These are phyloP conservation scores for Pleurotus ostreatus DNA, from an alignment of 768 basidiomycete species.

Conservation along the genomic window DNA sequence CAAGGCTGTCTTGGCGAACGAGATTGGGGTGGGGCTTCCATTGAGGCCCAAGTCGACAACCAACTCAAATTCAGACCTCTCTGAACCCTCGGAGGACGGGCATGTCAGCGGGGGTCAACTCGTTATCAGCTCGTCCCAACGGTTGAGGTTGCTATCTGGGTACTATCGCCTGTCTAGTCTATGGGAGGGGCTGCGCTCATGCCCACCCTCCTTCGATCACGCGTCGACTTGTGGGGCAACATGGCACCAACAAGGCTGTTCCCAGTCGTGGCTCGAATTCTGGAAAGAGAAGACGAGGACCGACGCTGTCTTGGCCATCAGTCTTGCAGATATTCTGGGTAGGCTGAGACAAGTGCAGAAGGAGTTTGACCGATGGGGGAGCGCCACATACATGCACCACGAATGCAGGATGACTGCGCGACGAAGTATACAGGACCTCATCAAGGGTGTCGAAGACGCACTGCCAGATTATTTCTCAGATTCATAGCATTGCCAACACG, in stretches of 20 bases:
- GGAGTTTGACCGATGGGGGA: slow-evolving; percentile 69
- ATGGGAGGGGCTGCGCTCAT: slow-evolving; percentile 61
- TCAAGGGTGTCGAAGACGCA: slow-evolving; percentile 54
- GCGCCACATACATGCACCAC: slow-evolving; percentile 75
- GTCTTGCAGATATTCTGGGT: slow-evolving; percentile 65
- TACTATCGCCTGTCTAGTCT: slow-evolving; percentile 62
- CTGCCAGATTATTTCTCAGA: slow-evolving; percentile 62
- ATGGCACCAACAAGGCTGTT: slow-evolving; percentile 72
- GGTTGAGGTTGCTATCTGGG: slow-evolving; percentile 62
- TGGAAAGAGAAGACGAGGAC: slow-evolving; percentile 70
- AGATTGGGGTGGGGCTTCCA: neutral
- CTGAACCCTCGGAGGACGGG: neutral
- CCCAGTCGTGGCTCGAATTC: slow-evolving; percentile 72
- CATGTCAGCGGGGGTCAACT: slow-evolving; percentile 26
- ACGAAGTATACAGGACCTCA: slow-evolving; percentile 48
- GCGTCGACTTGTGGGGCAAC: slow-evolving; percentile 57
- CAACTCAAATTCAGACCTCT: neutral
- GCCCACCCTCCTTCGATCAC: slow-evolving; percentile 63
- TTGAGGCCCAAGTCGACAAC: neutral
- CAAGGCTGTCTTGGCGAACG: slow-evolving; percentile 42
- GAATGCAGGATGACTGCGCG: slow-evolving; percentile 63
- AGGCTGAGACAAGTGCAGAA: slow-evolving; percentile 57
- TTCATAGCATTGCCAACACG: neutral
- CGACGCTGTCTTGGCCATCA: slow-evolving; percentile 55
- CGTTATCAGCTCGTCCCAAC: slow-evolving; percentile 54